Base-by-base conservation (phyloP, 306 rosid genomes). In the Datisca glomerata region DNA sequence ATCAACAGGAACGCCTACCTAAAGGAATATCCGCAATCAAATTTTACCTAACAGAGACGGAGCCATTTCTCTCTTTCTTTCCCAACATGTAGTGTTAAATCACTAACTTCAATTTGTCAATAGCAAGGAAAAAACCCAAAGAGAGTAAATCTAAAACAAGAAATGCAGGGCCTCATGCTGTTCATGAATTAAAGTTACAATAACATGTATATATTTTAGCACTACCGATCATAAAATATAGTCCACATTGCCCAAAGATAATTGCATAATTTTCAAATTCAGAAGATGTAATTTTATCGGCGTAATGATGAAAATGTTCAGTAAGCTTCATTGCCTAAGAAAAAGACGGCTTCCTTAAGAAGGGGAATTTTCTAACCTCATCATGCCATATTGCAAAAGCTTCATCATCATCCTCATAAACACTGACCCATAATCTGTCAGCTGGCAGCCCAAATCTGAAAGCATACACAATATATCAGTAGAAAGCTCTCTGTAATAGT, bases 1-100 rank as follows among this genome's bases (percentile, higher is more conserved):
- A 47, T 81, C 73, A 48, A 64, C 28, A 8, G 96, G 94, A 45
- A 86, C 75, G 15, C 96, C 96, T 41, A 86, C 54, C 96, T 86
- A 79, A 32, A 47, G 65, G 50, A 60, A 5, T 31, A 8, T 31
- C 15, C 49, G 56, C 6, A 20, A 15, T 29, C 25, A 23, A 53
- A 54, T 38, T 55, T 17, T 22, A 40, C 6, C 25, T 22, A 52
- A 17, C n/a, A n/a, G n/a, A n/a, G n/a, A n/a, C n/a, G n/a, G n/a
- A n/a, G n/a, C n/a, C n/a, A n/a, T n/a, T n/a, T n/a, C n/a, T n/a
- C n/a, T n/a, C n/a, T n/a, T n/a, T n/a, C n/a, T n/a, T n/a, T n/a
- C n/a, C n/a, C n/a, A n/a, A n/a, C n/a, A n/a, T n/a, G n/a, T n/a
- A n/a, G n/a, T n/a, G n/a, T n/a, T n/a, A n/a, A n/a, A n/a, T n/a